These are phyloP conservation scores for Dovyalis caffra DNA, from an alignment of 345 rosid genomes.

Conservation along the genomic window DNA sequence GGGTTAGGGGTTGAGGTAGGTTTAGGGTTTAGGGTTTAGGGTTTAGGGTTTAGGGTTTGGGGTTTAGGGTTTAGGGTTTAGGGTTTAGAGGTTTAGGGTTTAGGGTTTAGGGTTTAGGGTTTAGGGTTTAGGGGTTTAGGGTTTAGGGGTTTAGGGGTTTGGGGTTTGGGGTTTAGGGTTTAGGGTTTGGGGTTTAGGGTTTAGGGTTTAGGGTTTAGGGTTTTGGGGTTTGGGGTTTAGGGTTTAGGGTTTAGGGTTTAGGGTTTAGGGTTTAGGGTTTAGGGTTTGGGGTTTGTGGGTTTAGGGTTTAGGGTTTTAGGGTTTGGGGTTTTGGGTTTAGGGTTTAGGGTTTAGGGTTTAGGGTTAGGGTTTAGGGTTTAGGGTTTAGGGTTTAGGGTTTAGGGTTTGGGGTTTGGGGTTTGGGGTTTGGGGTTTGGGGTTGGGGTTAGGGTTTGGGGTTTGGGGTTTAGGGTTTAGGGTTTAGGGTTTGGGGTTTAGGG, in stretches of 20 bases:
- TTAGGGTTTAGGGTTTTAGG: constrained; percentile 13
- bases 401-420: not conserved
- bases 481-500: constrained; percentile 7
- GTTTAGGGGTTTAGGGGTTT: constrained; percentile 14
- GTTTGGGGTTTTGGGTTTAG: constrained; percentile 3
- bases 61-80: constrained; percentile 3
- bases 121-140: constrained; percentile 13
- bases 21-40: constrained; percentile 4
- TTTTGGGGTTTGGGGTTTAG: constrained; percentile 5
- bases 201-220: constrained; percentile 4
- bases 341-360: not conserved
- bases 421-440: not conserved
- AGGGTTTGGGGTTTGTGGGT: not conserved
- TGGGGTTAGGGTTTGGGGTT: no score
- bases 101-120: constrained; percentile 5
- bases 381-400: constrained; percentile 7
- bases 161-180: not conserved
- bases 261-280: constrained; percentile 8
- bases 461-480: not conserved
- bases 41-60: constrained; percentile 6
- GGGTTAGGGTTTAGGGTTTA: constrained; percentile 4
- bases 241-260: not conserved
- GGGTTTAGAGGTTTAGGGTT: constrained; percentile 14
- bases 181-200: constrained; percentile 4
- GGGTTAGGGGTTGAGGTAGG: constrained; percentile 2